phyloP scores from a whole-genome alignment of 139 green algal genomes.

The Bryopsis sp. region DNA sequence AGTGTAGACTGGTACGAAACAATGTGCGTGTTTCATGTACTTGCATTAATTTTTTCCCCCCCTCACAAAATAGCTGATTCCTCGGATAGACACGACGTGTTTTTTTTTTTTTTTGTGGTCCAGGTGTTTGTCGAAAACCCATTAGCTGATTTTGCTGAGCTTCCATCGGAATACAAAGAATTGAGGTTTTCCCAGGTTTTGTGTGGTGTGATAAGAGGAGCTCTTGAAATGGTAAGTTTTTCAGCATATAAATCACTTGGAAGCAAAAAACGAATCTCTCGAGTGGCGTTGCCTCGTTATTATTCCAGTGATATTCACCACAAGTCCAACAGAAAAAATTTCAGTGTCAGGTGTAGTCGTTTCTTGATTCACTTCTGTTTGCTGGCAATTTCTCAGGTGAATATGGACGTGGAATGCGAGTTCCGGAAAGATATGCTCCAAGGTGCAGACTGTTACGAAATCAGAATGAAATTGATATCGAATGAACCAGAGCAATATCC shows the following conservation, averaged over 20 bases:
- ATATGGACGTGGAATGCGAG: slow-evolving; percentile 70
- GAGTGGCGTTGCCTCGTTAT: background rate
- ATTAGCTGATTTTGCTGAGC: slow-evolving; percentile 93
- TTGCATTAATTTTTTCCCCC: no score
- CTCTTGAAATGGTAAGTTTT: slow-evolving; percentile 74
- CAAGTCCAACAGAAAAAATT: background rate
- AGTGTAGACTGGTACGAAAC: no score
- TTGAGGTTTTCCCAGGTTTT: slow-evolving; percentile 88
- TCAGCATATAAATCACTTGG: background rate
- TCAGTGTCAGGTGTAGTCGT: background rate
- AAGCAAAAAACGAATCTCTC: background rate
- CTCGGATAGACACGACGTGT: no score
- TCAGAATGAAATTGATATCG: slow-evolving; percentile 67
- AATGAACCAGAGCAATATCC: slow-evolving; percentile 71
- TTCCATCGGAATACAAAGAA: slow-evolving; percentile 68
- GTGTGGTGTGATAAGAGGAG: slow-evolving; percentile 80
- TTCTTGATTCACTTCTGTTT: background rate
- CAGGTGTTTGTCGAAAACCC: slow-evolving; percentile 86
- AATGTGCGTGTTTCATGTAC: no score
- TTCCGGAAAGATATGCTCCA: slow-evolving; percentile 74
- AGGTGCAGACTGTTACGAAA: slow-evolving; percentile 76
- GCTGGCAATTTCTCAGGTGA: slow-evolving; percentile 50
- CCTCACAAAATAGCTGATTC: no score
- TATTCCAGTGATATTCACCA: slow-evolving; percentile 3
- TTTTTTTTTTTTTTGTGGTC: slow-evolving; percentile 16